Base-by-base conservation (phyloP, 805 yeast genomes). In the Wickerhamiella kazuoi region DNA sequence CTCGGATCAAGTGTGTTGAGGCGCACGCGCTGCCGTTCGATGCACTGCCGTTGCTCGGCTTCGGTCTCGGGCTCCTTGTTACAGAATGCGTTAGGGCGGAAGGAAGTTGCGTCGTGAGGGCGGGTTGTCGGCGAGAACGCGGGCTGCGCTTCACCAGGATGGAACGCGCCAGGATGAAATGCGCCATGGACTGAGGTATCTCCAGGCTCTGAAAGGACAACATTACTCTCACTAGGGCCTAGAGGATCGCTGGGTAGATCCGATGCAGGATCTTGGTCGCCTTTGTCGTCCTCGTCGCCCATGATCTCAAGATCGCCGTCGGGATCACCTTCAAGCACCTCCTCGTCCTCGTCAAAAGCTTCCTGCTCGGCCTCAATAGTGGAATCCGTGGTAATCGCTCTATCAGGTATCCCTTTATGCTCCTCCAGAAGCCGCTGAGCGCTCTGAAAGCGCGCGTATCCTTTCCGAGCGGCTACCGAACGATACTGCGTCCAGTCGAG, bases 401-500 rank as follows among this genome's bases (percentile, higher is more conserved):
- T n/a, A n/a, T n/a, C n/a, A n/a, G n/a, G n/a, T n/a, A n/a, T n/a
- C n/a, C n/a, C n/a, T 5, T 16, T n/a, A 4, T 28, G 11, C 8
- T 21, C 29, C 3, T 19, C 16, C 29, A 6, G 19, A 13, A 34
- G 15, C 17, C 21, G 23, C 9, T 26, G 19, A 13, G 35, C 20
- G 17, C 15, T 34, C n/a, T 34, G 37, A 26, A 19, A 13, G 7
- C 17, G 15, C 7, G 17, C 32, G 32, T n/a, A 29, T 6, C 29
- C 30, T 20, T 14, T 16, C 16, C 34, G 31, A 11, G 3, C 26
- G 24, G 30, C 65, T 4, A 64, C 59, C 2, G 67, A 50, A 19
- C 80, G 61, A 51, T 71, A 87, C 14, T 71, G 67, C n/a, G 64
- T 64, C 96, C 96, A 86, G 33, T 75, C 74, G 13, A 76, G 54